These are phyloP conservation scores for Xylaria arbuscula DNA, from an alignment of 2,329 filamentous ascomycete genomes.

Conservation along the genomic window DNA sequence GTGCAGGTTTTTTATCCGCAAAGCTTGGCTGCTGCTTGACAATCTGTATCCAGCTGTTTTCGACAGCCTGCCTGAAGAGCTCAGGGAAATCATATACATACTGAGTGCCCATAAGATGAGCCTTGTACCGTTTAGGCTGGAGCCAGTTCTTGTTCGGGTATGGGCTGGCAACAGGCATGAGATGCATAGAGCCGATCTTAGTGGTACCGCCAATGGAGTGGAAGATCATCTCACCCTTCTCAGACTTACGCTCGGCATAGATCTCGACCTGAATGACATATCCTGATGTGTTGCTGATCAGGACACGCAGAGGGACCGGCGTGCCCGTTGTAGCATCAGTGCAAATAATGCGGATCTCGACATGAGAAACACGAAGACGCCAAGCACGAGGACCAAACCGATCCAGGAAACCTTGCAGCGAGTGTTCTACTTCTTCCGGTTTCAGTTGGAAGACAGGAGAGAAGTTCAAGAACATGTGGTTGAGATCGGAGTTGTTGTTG, in stretches of 20 bases:
- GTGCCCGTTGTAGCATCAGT: conserved; percentile 86
- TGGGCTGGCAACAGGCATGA: conserved; percentile 88
- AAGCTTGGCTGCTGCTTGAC: conserved; percentile 79
- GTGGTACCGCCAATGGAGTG: conserved; percentile 95
- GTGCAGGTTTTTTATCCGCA: conserved; percentile 81
- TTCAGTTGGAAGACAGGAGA: conserved; percentile 94
- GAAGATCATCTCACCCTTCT: conserved; percentile 98
- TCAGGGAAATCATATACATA: conserved; percentile 99
- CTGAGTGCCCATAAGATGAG: conserved; percentile 98
- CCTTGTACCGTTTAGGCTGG: conserved; percentile 99
- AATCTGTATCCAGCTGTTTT: conserved; percentile 89
- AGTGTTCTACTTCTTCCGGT: conserved; percentile 90
- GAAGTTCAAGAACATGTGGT: conserved; percentile 99
- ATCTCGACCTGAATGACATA: conserved; percentile 98
- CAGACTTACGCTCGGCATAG: conserved; percentile 96
- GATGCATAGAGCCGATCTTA: conserved; percentile 94
- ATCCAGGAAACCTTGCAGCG: conserved; percentile 93
- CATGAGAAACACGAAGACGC: conserved; percentile 95
- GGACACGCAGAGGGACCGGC: conserved; percentile 91
- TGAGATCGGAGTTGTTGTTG: conserved; percentile 98
- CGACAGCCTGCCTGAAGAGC: conserved; percentile 96
- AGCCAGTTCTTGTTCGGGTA: conserved; percentile 99
- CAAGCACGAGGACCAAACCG: conserved; percentile 95
- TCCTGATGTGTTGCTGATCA: conserved; percentile 98
- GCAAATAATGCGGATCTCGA: conserved; percentile 98